Conservation (phyloP, 2,329 filamentous ascomycete genomes). For the Xylariaceae sp. region DNA sequence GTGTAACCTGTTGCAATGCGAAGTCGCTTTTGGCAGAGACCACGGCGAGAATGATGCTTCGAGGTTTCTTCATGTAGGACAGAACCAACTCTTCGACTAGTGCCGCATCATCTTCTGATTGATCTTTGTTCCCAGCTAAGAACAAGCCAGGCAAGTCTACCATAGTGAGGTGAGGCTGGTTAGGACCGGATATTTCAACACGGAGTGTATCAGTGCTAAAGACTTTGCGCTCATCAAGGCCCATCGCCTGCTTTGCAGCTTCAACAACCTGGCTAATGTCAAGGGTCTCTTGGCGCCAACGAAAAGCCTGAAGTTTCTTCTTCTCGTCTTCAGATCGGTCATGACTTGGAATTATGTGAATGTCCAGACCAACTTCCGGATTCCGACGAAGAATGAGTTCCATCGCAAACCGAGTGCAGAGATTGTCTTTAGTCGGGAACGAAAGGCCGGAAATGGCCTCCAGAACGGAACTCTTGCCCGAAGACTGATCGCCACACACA, state of each 20-base stretch:
- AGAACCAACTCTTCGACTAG: slow-evolving; percentile 41
- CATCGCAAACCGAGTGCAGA: slow-evolving; percentile 60
- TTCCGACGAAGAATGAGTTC: slow-evolving; percentile 52
- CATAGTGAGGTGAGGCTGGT: slow-evolving; percentile 46
- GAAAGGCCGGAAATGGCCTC: slow-evolving; percentile 58
- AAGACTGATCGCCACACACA: slow-evolving; percentile 57
- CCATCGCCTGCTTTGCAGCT: slow-evolving; percentile 40
- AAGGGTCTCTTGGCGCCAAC: slow-evolving; percentile 8
- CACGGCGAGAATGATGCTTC: slow-evolving; percentile 53
- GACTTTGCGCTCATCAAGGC: slow-evolving; percentile 29
- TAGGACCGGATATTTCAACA: slow-evolving; percentile 39
- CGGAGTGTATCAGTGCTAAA: slow-evolving; percentile 40
- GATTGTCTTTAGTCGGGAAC: slow-evolving; percentile 52
- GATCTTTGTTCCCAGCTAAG: slow-evolving; percentile 37
- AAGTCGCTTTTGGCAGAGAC: slow-evolving; percentile 48
- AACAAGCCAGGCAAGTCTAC: slow-evolving; percentile 52
- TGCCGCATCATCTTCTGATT: slow-evolving; percentile 36
- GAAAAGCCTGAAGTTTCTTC: neutral
- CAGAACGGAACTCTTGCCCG: slow-evolving; percentile 60
- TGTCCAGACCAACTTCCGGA: neutral
- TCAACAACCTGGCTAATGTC: slow-evolving; percentile 25
- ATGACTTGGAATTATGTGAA: neutral
- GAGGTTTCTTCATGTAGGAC: slow-evolving; percentile 47
- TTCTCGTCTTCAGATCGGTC: neutral
- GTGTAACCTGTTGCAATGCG: slow-evolving; percentile 52